These are phyloP conservation scores for Plenodomus biglobosus DNA, from an alignment of 2,329 filamentous ascomycete genomes.

Conservation along the genomic window DNA sequence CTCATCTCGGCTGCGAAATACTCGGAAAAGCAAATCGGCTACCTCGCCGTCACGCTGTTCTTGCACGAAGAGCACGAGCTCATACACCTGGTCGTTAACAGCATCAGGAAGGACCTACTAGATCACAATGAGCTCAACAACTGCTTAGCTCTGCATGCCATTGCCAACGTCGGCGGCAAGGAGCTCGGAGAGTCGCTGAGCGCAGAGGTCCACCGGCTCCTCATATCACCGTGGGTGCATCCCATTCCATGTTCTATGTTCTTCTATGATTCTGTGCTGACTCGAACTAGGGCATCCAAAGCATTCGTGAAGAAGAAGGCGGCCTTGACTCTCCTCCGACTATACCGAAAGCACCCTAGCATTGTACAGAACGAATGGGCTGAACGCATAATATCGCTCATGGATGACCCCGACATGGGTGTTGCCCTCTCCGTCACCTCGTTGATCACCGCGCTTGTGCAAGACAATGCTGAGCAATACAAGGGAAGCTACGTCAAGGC, in stretches of 20 bases:
- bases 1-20: slow-evolving; percentile 96
- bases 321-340: slow-evolving; percentile 83
- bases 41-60: slow-evolving; percentile 95
- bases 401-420: slow-evolving; percentile 94
- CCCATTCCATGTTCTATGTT: too few species aligned
- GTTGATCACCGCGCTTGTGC: slow-evolving; percentile 87
- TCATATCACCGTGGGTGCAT: slow-evolving; percentile 88
- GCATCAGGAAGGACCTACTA: slow-evolving; percentile 91
- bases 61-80: slow-evolving; percentile 96
- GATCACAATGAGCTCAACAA: slow-evolving; percentile 98
- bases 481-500: slow-evolving; percentile 93
- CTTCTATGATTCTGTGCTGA: slow-evolving; percentile 22
- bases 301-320: slow-evolving; percentile 99
- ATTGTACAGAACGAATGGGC: slow-evolving; percentile 98
- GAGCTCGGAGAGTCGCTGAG: slow-evolving; percentile 97
- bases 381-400: slow-evolving; percentile 95
- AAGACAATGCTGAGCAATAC: slow-evolving; percentile 93
- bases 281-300: slow-evolving; percentile 68
- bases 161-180: slow-evolving; percentile 93
- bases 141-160: slow-evolving; percentile 92
- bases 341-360: slow-evolving; percentile 91
- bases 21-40: slow-evolving; percentile 99
- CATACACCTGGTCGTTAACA: slow-evolving; percentile 94
- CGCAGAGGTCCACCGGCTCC: slow-evolving; percentile 83
- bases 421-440: slow-evolving; percentile 95